Percentiles rank a stretch among this genome's conserved stretches.
phyloP scores from a whole-genome alignment of 2,329 filamentous ascomycete species.

The Didymellaceae sp. region DNA sequence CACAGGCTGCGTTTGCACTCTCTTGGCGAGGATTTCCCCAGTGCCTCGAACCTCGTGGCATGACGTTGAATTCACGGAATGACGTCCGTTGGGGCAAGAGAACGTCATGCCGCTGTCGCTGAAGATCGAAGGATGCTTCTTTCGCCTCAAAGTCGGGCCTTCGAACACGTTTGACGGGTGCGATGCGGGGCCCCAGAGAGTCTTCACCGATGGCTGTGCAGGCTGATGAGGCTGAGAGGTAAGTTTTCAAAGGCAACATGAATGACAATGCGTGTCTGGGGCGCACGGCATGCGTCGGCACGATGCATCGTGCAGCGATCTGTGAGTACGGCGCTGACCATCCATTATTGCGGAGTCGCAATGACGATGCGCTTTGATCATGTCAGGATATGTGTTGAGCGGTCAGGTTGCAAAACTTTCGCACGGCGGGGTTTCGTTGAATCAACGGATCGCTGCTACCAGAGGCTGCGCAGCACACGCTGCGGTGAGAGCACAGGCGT shows the following conservation, averaged over 20 bases:
- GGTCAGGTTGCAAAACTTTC: slow-evolving; percentile 19
- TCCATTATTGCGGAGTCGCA: slow-evolving; percentile 10
- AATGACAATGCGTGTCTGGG: slow-evolving; percentile 10
- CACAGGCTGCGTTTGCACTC: background rate
- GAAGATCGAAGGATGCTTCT: slow-evolving; percentile 7
- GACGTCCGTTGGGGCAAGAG: too few relatives aligned
- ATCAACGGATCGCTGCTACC: slow-evolving; percentile 15
- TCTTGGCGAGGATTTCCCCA: slow-evolving; percentile 1
- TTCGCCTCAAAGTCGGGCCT: slow-evolving; percentile 26
- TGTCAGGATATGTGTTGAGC: slow-evolving; percentile 22
- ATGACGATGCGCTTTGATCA: slow-evolving; percentile 10
- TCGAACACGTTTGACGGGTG: slow-evolving; percentile 19
- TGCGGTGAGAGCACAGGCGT: slow-evolving; percentile 17
- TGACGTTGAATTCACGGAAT: too few relatives aligned
- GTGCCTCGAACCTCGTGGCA: slow-evolving; percentile 10
- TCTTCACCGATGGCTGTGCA: slow-evolving; percentile 20
- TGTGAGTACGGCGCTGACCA: slow-evolving; percentile 8
- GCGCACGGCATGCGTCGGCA: slow-evolving; percentile 19
- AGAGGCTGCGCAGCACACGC: slow-evolving; percentile 5
- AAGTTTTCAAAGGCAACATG: slow-evolving; percentile 18
- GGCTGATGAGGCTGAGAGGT: slow-evolving; percentile 18
- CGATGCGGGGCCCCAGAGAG: slow-evolving; percentile 37
- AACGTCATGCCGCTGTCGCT: slow-evolving; percentile 25
- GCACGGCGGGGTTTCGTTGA: slow-evolving; percentile 21
- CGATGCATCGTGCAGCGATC: slow-evolving; percentile 10